phyloP scores from a whole-genome alignment of 2,329 filamentous ascomycete genomes.

The Pseudocercospora crystallina region DNA sequence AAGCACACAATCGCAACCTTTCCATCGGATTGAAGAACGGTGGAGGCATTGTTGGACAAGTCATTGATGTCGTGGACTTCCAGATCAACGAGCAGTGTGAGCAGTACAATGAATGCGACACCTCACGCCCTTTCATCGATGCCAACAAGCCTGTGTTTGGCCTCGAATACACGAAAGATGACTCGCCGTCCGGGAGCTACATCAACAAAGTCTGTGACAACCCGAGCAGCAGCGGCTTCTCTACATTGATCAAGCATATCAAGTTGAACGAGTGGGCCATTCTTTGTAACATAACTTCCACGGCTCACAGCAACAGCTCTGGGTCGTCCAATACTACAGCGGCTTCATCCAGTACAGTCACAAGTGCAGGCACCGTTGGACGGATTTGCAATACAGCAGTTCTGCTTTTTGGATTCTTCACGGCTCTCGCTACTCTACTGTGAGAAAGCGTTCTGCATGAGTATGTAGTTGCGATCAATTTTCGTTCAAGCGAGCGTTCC shows the following conservation, averaged over 20 bases:
- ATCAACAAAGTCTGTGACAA: slow-evolving; percentile 38
- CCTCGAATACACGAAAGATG: slow-evolving; percentile 65
- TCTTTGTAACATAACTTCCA: too few relatives aligned
- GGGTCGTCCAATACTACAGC: too few relatives aligned
- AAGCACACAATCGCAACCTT: slow-evolving; percentile 56
- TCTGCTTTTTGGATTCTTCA: too few relatives aligned
- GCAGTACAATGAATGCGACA: slow-evolving; percentile 57
- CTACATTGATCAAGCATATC: slow-evolving; percentile 66
- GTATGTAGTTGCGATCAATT: too few relatives aligned
- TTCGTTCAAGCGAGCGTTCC: too few relatives aligned
- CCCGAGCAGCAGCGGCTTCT: slow-evolving; percentile 53
- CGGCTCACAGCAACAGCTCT: too few relatives aligned
- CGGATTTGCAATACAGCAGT: too few relatives aligned
- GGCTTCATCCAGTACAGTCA: too few relatives aligned
- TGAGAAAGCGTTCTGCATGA: too few relatives aligned
- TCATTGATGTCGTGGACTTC: slow-evolving; percentile 61
- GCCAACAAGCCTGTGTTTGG: slow-evolving; percentile 69
- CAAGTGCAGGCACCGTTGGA: too few relatives aligned
- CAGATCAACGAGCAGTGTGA: slow-evolving; percentile 14
- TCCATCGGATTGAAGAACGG: slow-evolving; percentile 70
- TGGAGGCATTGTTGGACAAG: slow-evolving; percentile 56
- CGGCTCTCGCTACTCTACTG: too few relatives aligned
- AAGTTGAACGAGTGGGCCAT: slow-evolving; percentile 58
- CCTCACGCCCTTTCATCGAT: slow-evolving; percentile 58
- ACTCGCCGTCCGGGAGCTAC: not conserved